These are phyloP conservation scores for Phytophthora ramorum DNA, from an alignment of 352 stramenopile genomes.

Conservation along the genomic window DNA sequence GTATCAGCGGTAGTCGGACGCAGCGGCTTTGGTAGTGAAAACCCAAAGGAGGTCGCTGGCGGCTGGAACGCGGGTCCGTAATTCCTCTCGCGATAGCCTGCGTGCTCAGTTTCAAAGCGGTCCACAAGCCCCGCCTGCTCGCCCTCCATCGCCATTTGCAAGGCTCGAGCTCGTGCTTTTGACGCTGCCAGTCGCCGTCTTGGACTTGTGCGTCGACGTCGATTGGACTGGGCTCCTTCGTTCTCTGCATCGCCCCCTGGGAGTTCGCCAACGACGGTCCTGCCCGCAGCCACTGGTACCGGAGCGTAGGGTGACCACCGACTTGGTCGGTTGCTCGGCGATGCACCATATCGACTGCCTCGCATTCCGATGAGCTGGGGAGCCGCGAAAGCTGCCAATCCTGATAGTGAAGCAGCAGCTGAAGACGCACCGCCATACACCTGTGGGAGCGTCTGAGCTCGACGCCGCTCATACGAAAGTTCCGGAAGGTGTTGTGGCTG, in stretches of 20 bases:
- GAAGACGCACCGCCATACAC: neutral
- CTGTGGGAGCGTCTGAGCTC: slow-evolving; percentile 5
- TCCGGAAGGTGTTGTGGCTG: slow-evolving; percentile 2
- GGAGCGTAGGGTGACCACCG: slow-evolving; percentile 25
- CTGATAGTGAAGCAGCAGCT: neutral
- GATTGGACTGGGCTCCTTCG: slow-evolving; percentile 5
- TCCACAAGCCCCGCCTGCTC: neutral
- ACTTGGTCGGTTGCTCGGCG: slow-evolving; percentile 10
- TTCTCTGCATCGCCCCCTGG: slow-evolving; percentile 13
- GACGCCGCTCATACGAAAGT: neutral
- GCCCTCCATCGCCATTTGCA: slow-evolving; percentile 12
- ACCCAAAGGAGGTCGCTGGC: neutral
- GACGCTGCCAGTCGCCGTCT: slow-evolving; percentile 30
- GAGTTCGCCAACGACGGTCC: neutral
- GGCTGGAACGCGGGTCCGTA: slow-evolving; percentile 3
- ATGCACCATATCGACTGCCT: slow-evolving; percentile 6
- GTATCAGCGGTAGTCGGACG: neutral
- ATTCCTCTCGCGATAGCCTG: neutral
- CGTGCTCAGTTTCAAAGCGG: neutral
- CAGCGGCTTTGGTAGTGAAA: slow-evolving; percentile 4
- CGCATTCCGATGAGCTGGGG: neutral
- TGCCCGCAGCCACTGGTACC: neutral
- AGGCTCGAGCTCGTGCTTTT: slow-evolving; percentile 17
- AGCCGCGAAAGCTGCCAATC: slow-evolving; percentile 14
- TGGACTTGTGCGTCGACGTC: slow-evolving; percentile 27